Evolutionary conservation across 768 basidiomycete genomes (phyloP).

Genomic region (Chalciporus pseudorubinellus): DNA sequence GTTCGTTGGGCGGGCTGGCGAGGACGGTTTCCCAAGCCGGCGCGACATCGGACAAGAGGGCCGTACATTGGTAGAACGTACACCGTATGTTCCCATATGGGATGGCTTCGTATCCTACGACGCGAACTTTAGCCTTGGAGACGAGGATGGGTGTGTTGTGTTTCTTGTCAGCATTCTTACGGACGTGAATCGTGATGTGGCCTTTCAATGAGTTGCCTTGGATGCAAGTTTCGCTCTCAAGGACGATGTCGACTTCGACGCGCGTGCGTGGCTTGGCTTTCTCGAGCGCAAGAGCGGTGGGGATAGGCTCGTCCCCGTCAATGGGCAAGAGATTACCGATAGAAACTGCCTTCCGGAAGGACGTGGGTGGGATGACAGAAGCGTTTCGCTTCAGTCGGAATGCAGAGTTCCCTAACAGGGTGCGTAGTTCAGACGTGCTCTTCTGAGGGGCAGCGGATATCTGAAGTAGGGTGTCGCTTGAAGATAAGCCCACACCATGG

Average conservation of each 20-base stretch:
- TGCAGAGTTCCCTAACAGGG: constrained; percentile 60
- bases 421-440: constrained; percentile 56
- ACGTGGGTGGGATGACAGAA: constrained; percentile 36
- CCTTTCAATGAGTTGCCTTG: constrained; percentile 79
- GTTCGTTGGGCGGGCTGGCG: constrained; percentile 46
- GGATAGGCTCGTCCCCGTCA: constrained; percentile 12
- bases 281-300: constrained; percentile 50
- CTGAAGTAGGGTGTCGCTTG: constrained; percentile 54
- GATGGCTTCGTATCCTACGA: constrained; percentile 82
- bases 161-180: constrained; percentile 52
- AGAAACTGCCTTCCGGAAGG: constrained; percentile 8
- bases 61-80: constrained; percentile 79
- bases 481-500: constrained; percentile 33
- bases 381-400: constrained; percentile 56
- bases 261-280: constrained; percentile 72
- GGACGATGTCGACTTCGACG: constrained; percentile 78
- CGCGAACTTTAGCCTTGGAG: constrained; percentile 71
- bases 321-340: background rate
- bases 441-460: constrained; percentile 46
- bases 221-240: constrained; percentile 71
- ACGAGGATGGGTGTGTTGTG: constrained; percentile 52
- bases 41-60: constrained; percentile 49
- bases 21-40: constrained; percentile 44
- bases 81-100: constrained; percentile 56
- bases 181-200: constrained; percentile 61